phyloP scores from a whole-genome alignment of 495 filamentous ascomycete genomes.

The Aspergillus egyptiacus region DNA sequence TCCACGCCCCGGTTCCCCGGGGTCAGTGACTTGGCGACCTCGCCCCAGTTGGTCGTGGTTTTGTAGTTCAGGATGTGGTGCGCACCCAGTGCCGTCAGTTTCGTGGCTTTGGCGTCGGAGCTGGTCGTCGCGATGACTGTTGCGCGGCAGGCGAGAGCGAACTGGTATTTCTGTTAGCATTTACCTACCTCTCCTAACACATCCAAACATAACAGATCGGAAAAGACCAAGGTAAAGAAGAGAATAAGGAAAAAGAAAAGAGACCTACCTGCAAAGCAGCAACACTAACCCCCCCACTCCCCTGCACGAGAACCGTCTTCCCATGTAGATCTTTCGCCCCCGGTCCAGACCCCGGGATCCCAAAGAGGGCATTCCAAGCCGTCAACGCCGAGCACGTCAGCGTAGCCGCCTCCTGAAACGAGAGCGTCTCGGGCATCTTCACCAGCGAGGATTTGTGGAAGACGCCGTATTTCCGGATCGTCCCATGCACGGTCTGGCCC shows the following conservation, averaged over 20 bases:
- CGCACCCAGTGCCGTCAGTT: slow-evolving; percentile 47
- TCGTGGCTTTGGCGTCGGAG: slow-evolving; percentile 52
- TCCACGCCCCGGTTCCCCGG: slow-evolving; percentile 51
- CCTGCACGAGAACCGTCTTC: slow-evolving; percentile 49
- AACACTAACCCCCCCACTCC: slow-evolving; percentile 65
- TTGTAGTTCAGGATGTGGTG: slow-evolving; percentile 56
- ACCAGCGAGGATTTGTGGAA: slow-evolving; percentile 67
- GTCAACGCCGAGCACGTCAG: slow-evolving; percentile 25
- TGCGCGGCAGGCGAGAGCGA: slow-evolving; percentile 66
- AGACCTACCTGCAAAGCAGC: slow-evolving; percentile 48
- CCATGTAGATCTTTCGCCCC: slow-evolving; percentile 36
- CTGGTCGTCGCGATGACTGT: slow-evolving; percentile 68
- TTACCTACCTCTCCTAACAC: no score
- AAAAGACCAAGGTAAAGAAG: no score
- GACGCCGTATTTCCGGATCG: slow-evolving; percentile 61
- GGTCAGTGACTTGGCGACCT: slow-evolving; percentile 55
- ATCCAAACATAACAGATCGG: no score
- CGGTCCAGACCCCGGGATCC: slow-evolving; percentile 40
- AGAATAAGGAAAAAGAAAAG: no score
- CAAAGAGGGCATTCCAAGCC: slow-evolving; percentile 51
- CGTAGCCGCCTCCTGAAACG: slow-evolving; percentile 21
- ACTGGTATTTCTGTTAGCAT: slow-evolving; percentile 35
- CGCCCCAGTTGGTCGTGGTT: slow-evolving; percentile 55
- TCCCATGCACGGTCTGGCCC: slow-evolving; percentile 59
- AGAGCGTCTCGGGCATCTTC: slow-evolving; percentile 20